Evolutionary conservation across 148 eudicot species (phyloP).

Genomic region (Polygonum maritimum): DNA sequence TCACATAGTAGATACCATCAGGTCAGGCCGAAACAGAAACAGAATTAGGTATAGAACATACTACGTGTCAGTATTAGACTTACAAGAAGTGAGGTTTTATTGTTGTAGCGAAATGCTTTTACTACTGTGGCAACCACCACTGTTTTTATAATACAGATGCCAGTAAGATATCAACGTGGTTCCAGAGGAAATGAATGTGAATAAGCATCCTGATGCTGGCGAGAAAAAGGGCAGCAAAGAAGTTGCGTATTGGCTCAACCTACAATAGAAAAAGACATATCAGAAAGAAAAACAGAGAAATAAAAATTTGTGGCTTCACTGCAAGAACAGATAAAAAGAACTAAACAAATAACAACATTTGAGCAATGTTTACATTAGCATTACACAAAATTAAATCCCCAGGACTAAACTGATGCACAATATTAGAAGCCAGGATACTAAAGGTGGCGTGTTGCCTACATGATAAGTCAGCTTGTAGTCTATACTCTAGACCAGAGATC

Average conservation of each 20-base stretch:
- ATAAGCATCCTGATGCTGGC: conserved; percentile 99
- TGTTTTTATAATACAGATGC: conserved; percentile 82
- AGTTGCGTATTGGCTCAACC: conserved; percentile 98
- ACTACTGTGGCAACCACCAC: conserved; percentile 63
- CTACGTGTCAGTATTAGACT: conserved; percentile 17
- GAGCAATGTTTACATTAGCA: background rate
- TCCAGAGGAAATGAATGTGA: conserved; percentile 97
- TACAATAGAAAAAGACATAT: conserved; percentile 18
- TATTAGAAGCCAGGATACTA: background rate
- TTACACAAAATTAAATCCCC: background rate
- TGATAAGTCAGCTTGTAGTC: background rate
- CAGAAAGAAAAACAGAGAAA: background rate
- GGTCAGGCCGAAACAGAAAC: background rate
- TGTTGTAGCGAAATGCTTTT: conserved; percentile 85
- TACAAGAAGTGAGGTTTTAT: conserved; percentile 83
- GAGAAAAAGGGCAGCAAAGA: conserved; percentile 97
- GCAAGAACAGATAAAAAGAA: background rate
- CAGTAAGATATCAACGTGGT: conserved; percentile 89
- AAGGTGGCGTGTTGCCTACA: background rate
- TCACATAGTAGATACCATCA: background rate
- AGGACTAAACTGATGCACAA: background rate
- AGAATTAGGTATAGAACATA: background rate
- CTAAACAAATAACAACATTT: background rate
- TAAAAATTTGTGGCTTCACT: background rate
- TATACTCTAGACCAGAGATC: background rate